A percentile compares a stretch with the other conserved stretches of the same genome.
Conservation (phyloP, 768 basidiomycete genomes). For the Russula lepida region DNA sequence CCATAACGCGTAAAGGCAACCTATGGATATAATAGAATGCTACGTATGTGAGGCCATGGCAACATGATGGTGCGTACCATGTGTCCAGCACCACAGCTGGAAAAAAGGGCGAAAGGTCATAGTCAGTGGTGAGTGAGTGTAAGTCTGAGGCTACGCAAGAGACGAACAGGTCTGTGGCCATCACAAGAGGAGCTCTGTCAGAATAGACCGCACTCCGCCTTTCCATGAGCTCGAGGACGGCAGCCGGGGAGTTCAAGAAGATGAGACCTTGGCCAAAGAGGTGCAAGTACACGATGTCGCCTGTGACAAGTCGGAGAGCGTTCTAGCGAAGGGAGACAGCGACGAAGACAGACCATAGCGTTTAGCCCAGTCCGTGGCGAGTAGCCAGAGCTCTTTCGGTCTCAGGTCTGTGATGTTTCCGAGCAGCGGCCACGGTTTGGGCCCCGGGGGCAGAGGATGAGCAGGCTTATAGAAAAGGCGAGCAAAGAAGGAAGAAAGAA, state of each 20-base stretch:
- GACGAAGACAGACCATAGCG: constrained; percentile 43
- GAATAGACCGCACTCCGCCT: constrained; percentile 65
- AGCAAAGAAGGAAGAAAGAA: constrained; percentile 5
- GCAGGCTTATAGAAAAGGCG: background rate
- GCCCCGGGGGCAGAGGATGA: constrained; percentile 49
- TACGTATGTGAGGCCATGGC: background rate
- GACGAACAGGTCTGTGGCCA: constrained; percentile 63
- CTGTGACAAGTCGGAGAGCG: constrained; percentile 28
- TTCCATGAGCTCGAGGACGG: constrained; percentile 56
- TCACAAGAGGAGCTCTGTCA: constrained; percentile 61
- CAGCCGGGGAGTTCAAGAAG: constrained; percentile 56
- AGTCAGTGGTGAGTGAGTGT: background rate
- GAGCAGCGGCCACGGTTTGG: constrained; percentile 52
- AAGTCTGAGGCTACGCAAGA: background rate
- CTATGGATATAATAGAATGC: background rate
- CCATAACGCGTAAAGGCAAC: constrained; percentile 20
- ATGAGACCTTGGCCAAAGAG: constrained; percentile 59
- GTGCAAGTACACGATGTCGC: constrained; percentile 57
- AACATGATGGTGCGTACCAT: constrained; percentile 10
- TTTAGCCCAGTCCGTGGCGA: constrained; percentile 52
- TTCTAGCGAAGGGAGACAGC: background rate
- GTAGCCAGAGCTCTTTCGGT: constrained; percentile 55
- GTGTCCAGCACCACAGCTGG: constrained; percentile 16
- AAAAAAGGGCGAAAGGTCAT: background rate
- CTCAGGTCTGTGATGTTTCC: constrained; percentile 59